Evolutionary conservation across 1,139 yeast genomes (phyloP).

Genomic region (Taphrina wiesneri): DNA sequence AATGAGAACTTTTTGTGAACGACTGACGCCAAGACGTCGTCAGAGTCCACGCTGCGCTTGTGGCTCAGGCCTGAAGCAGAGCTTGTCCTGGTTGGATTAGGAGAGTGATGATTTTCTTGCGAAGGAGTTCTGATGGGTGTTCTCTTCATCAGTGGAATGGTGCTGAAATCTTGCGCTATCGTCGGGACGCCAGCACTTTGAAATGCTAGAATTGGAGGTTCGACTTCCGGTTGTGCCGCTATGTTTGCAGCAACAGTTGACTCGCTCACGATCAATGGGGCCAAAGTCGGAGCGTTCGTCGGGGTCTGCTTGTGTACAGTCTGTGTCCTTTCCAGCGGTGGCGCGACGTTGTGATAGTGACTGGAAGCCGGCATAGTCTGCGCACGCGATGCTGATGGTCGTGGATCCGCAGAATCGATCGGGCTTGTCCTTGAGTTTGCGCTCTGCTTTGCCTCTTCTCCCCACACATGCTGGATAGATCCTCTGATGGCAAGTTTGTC

Average conservation of each 20-base stretch:
- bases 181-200: background rate
- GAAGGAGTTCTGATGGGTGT: background rate
- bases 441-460: slow-evolving; percentile 7
- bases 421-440: background rate
- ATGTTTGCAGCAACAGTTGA: background rate
- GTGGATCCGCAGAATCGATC: background rate
- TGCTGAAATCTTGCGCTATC: background rate
- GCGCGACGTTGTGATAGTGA: background rate
- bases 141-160: background rate
- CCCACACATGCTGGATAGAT: slow-evolving; percentile 23
- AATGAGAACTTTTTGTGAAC: slow-evolving; percentile 28
- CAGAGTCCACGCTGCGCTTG: slow-evolving; percentile 6
- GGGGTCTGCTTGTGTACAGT: background rate
- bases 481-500: slow-evolving; percentile 28
- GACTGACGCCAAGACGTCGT: background rate
- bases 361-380: background rate
- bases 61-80: background rate
- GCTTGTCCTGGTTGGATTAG: background rate
- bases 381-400: background rate
- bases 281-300: background rate
- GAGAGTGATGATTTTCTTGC: background rate
- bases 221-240: background rate
- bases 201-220: background rate
- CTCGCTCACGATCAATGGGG: background rate
- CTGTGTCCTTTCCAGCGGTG: background rate